These are phyloP conservation scores for Flaveria linearis DNA, from an alignment of 129 eudicot genomes.

Conservation along the genomic window DNA sequence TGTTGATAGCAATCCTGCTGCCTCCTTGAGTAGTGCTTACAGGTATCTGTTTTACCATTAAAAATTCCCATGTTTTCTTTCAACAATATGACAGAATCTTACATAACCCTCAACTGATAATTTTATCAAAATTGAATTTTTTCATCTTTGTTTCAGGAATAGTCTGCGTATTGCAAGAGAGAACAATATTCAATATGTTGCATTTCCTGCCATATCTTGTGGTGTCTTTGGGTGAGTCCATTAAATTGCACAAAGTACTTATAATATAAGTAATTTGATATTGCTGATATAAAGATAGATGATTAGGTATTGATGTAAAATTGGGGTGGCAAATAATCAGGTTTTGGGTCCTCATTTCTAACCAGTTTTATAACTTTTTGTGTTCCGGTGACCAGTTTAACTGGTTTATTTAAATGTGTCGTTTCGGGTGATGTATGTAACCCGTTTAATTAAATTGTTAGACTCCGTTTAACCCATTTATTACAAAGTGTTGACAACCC, in stretches of 20 bases:
- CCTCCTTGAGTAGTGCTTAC: conserved; percentile 67
- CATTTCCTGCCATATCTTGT: conserved; percentile 95
- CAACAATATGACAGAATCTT: neutral
- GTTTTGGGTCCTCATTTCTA: neutral
- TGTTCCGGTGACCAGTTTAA: neutral
- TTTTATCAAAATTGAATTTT: neutral
- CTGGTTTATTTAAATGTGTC: neutral
- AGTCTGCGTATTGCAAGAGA: conserved; percentile 78
- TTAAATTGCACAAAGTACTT: neutral
- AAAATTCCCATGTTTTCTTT: neutral
- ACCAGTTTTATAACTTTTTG: neutral
- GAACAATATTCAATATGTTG: conserved; percentile 73
- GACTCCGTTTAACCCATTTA: neutral
- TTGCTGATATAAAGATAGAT: neutral
- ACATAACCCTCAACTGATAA: neutral
- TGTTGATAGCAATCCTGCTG: conserved; percentile 51
- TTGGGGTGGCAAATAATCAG: neutral
- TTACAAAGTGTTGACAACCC: neutral
- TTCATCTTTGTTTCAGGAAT: conserved; percentile 54
- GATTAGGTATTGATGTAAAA: neutral
- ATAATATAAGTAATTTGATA: neutral
- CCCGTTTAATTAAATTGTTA: neutral
- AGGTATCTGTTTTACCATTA: conserved; percentile 42
- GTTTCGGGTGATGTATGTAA: neutral
- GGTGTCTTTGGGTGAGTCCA: conserved; percentile 71